These are phyloP conservation scores for Colletotrichum navitas DNA, from an alignment of 2,329 filamentous ascomycete genomes.

Conservation along the genomic window DNA sequence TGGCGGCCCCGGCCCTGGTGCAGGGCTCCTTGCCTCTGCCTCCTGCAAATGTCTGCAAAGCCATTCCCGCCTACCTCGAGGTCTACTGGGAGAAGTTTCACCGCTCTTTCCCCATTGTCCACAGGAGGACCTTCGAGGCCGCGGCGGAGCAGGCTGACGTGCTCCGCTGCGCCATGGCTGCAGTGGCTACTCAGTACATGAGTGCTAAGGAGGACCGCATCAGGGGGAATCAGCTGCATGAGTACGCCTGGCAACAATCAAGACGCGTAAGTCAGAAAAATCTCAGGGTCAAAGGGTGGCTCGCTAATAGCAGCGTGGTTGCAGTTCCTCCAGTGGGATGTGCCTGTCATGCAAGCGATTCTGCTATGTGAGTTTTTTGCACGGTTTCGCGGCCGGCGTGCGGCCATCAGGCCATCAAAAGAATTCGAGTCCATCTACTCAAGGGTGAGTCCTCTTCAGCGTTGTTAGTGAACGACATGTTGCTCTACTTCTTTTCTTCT, in stretches of 20 bases:
- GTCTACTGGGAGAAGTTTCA: constrained; percentile 67
- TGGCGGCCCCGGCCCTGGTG: constrained; percentile 54
- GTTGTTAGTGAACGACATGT: constrained; percentile 45
- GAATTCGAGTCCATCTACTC: constrained; percentile 65
- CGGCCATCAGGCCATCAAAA: constrained; percentile 60
- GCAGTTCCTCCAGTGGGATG: constrained; percentile 62
- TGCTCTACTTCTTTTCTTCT: constrained; percentile 50
- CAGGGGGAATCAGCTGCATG: constrained; percentile 64
- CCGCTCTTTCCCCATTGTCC: constrained; percentile 63
- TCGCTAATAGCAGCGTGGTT: constrained; percentile 19
- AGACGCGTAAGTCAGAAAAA: constrained; percentile 59
- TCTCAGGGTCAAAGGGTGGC: not conserved
- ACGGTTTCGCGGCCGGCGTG: constrained; percentile 66
- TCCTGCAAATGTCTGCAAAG: constrained; percentile 51
- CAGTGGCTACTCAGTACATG: constrained; percentile 66
- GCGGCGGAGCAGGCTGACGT: constrained; percentile 56
- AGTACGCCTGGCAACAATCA: constrained; percentile 63
- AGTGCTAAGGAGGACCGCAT: constrained; percentile 62
- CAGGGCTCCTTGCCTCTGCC: constrained; percentile 52
- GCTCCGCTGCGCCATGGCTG: constrained; percentile 67
- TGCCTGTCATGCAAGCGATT: constrained; percentile 66
- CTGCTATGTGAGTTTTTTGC: constrained; percentile 68
- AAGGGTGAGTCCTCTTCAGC: constrained; percentile 59
- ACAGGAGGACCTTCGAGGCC: constrained; percentile 60
- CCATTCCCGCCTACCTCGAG: constrained; percentile 64